A percentile compares a stretch with the other conserved stretches of the same genome.
Conservation (phyloP, 75 land plant species). For the Isoetes taiwanensis region DNA sequence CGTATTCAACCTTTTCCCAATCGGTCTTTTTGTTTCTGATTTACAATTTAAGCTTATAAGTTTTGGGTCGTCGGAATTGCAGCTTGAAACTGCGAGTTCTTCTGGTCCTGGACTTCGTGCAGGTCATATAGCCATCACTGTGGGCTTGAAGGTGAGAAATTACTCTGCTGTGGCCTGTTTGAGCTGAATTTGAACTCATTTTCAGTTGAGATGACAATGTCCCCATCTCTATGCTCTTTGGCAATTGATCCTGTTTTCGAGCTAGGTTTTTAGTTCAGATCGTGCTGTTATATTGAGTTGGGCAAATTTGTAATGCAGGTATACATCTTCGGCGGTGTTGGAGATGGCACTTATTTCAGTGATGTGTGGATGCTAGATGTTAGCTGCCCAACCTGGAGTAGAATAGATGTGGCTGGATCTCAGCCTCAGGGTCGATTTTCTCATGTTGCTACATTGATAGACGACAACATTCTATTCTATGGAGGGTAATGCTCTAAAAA, state of each 20-base stretch:
- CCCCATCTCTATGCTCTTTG: no score
- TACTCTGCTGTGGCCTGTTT: not conserved
- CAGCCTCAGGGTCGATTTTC: slow-evolving; percentile 63
- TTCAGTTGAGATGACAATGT: no score
- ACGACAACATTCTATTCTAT: slow-evolving; percentile 43
- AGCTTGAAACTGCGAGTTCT: slow-evolving; percentile 32
- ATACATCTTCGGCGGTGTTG: slow-evolving; percentile 56
- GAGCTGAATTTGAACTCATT: no score
- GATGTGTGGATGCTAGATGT: slow-evolving; percentile 59
- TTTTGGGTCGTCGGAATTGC: slow-evolving; percentile 21
- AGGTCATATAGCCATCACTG: slow-evolving; percentile 44
- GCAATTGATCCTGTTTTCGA: no score
- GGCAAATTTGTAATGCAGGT: slow-evolving; percentile 25
- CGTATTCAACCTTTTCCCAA: not conserved
- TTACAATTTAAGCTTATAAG: not conserved
- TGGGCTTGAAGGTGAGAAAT: slow-evolving; percentile 38
- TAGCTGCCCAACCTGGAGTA: slow-evolving; percentile 32
- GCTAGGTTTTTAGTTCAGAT: not conserved
- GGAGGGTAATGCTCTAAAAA: slow-evolving; percentile 38
- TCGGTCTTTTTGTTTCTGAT: slow-evolving; percentile 5
- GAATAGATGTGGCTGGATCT: slow-evolving; percentile 36
- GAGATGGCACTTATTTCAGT: slow-evolving; percentile 51
- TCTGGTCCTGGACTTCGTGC: slow-evolving; percentile 55
- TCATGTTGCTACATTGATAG: slow-evolving; percentile 41
- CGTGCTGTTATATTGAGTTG: not conserved